Conservation (phyloP, 2,329 filamentous ascomycete species). For the Scytalidium sp. region DNA sequence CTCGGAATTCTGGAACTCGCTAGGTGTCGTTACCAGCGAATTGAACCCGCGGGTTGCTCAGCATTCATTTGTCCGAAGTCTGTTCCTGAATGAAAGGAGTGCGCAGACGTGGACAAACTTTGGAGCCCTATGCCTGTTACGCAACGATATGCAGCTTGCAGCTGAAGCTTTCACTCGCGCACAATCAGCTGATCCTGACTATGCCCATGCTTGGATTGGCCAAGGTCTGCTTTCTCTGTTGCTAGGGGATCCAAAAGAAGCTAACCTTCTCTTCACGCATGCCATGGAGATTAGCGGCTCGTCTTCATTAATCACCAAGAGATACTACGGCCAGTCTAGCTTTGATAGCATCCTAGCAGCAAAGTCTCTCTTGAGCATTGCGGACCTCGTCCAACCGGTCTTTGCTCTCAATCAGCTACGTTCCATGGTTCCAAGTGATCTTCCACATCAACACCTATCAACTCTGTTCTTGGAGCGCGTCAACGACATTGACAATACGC, state of each 20-base stretch:
- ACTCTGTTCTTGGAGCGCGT: constrained; percentile 81
- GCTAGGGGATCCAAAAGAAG: constrained; percentile 71
- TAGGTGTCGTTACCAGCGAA: constrained; percentile 85
- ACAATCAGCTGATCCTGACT: constrained; percentile 93
- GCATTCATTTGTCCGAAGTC: constrained; percentile 85
- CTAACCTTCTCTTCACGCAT: constrained; percentile 83
- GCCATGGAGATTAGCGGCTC: constrained; percentile 90
- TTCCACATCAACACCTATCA: constrained; percentile 73
- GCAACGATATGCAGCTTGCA: constrained; percentile 81
- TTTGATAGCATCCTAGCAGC: constrained; percentile 77
- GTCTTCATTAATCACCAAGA: constrained; percentile 68
- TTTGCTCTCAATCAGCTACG: constrained; percentile 84
- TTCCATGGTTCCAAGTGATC: constrained; percentile 65
- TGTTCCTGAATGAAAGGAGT: constrained; percentile 89
- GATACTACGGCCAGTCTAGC: constrained; percentile 74
- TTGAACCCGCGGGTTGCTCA: constrained; percentile 87
- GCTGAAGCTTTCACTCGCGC: constrained; percentile 87
- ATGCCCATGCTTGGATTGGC: constrained; percentile 89
- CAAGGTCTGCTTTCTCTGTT: constrained; percentile 83
- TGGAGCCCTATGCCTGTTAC: constrained; percentile 78
- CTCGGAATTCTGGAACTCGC: constrained; percentile 93
- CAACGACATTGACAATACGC: constrained; percentile 62
- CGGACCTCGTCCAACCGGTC: constrained; percentile 75
- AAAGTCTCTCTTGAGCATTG: constrained; percentile 47
- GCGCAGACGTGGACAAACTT: constrained; percentile 88